Conservation (phyloP, 306 rosid species). For the Spatholobus suberectus region DNA sequence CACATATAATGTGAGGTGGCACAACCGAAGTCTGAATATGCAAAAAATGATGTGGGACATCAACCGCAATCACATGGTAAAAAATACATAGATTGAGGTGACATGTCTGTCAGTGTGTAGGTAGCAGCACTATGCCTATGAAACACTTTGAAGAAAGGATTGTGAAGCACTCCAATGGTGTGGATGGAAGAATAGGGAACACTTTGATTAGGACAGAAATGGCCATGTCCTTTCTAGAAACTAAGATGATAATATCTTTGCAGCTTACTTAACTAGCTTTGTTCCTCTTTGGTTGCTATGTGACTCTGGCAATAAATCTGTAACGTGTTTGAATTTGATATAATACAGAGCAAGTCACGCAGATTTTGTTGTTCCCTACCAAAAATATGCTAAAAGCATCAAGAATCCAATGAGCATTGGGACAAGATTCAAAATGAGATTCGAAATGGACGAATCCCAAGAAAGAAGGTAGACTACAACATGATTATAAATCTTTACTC, state of each 20-base stretch:
- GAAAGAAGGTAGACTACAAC: conserved; percentile 75
- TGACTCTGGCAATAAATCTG: background rate
- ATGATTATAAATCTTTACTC: conserved; percentile 19
- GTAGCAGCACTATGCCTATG: background rate
- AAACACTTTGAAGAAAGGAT: background rate
- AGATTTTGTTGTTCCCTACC: conserved; percentile 81
- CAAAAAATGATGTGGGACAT: too few species aligned
- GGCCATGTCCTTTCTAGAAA: conserved; percentile 2
- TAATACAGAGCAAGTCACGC: conserved; percentile 86
- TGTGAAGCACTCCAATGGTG: conserved; percentile 12
- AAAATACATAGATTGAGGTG: background rate
- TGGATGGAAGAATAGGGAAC: background rate
- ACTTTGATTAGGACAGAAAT: conserved; percentile 10
- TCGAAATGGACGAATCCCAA: conserved; percentile 91
- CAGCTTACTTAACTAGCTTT: conserved; percentile 17
- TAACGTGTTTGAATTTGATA: conserved; percentile 36
- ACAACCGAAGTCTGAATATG: background rate
- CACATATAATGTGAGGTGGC: background rate
- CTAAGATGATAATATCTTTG: background rate
- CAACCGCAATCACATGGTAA: background rate
- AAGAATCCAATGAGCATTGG: conserved; percentile 73
- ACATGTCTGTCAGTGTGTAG: background rate
- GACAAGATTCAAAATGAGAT: conserved; percentile 84
- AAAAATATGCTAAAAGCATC: conserved; percentile 75
- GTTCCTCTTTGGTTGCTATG: conserved; percentile 11